phyloP scores from a whole-genome alignment of 1,284 basidiomycete genomes.

The Malassezia caprae region DNA sequence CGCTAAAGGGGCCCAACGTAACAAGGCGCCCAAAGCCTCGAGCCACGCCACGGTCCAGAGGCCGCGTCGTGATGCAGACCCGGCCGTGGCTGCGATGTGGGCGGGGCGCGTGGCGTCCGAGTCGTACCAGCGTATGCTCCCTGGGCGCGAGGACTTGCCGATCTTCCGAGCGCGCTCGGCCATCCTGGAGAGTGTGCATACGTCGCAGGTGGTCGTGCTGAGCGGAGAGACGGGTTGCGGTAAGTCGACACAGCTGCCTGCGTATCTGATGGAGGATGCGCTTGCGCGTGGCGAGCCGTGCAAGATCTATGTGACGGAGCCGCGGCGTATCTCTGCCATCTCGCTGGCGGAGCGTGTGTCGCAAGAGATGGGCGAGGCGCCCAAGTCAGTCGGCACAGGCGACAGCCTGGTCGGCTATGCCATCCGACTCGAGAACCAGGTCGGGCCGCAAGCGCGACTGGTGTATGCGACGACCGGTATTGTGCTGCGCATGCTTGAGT shows the following conservation, averaged over 20 bases:
- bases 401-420: slow-evolving; percentile 86
- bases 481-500: slow-evolving; percentile 89
- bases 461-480: slow-evolving; percentile 77
- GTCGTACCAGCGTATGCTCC: slow-evolving; percentile 74
- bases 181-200: slow-evolving; percentile 64
- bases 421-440: slow-evolving; percentile 79
- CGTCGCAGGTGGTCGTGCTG: slow-evolving; percentile 78
- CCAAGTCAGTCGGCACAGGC: slow-evolving; percentile 66
- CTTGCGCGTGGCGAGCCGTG: slow-evolving; percentile 70
- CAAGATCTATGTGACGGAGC: slow-evolving; percentile 92
- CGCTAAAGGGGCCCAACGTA: neutral
- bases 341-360: slow-evolving; percentile 94
- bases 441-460: slow-evolving; percentile 31
- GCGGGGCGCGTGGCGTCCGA: slow-evolving; percentile 8
- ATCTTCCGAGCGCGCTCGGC: slow-evolving; percentile 73
- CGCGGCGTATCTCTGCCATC: slow-evolving; percentile 89
- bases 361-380: slow-evolving; percentile 76
- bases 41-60: neutral
- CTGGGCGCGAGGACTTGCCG: slow-evolving; percentile 66
- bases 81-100: neutral
- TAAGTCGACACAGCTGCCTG: slow-evolving; percentile 93
- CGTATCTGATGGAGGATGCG: slow-evolving; percentile 85
- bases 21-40: neutral
- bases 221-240: slow-evolving; percentile 98
- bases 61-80: neutral